Evolutionary conservation across 2,329 filamentous ascomycete genomes (phyloP), one percentile per base, ranked within the genome.

Genomic region (Aspergillus carbonarius): DNA sequence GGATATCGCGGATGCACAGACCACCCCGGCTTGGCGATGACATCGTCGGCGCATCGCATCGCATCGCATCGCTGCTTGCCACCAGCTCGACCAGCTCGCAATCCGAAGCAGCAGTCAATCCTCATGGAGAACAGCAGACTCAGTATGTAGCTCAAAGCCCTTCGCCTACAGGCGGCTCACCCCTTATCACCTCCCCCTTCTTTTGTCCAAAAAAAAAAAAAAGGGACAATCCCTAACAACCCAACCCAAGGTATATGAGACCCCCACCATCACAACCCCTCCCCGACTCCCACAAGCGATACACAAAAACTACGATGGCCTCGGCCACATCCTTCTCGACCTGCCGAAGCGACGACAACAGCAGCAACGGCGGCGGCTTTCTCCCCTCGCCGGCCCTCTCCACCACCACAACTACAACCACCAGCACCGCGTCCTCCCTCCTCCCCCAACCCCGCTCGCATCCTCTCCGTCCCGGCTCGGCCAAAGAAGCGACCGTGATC

Each of bases 401-500:
- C 6, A 27, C 27, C 15, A 32, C 25, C 60, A 35, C 5, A 23
- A 23, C 20, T 42, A 23, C 52, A 58, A 44, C 37, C 60, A 34
- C 17, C 46, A 25, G 53, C 60, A 46, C 20, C 37, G 34, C 51
- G 18, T 15, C 51, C 70, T 39, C 66, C 78, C 72, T 76, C 5
- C 79, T 88, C 4, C 84, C 83, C 0, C 78, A 79, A 57, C 81
- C 83, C 23, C 79, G 85, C 42, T 71, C 73, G 7, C 76, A 80
- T 44, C 83, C 84, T 1, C 73, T 88, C 7, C 77, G 76, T 40
- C 73, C 83, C 0, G 85, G 85, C 30, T 83, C 84, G 12, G 70
- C 75, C 23, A 87, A 86, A 71, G 85, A 88, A 68, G 81, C 78
- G 35, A 75, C 79, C 5, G 79, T 87, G 60, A 85, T 87, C 55